Base-by-base conservation (phyloP, 345 rosid genomes). In the Garcia nutans region DNA sequence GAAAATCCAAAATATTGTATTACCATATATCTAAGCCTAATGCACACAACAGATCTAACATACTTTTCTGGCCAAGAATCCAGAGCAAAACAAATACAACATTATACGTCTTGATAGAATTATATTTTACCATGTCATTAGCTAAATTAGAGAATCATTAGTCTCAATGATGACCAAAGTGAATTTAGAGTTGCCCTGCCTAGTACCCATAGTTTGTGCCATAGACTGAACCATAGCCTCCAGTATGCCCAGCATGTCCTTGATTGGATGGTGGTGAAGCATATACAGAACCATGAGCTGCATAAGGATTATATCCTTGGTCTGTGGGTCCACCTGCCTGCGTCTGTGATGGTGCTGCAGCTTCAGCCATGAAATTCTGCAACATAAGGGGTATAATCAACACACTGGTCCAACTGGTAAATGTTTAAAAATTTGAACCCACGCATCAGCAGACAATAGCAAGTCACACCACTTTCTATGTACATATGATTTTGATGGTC, bases 311-410 rank as follows among this genome's bases (percentile, higher is more conserved):
- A 82, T 93, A 96, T 12, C 90, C 94, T 86, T 91, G 99, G 76
- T 93, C 98, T 42, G 91, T 73, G 16, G 86, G 70, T 7, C 88
- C 92, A 47, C 84, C 86, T 1, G 88, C 50, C 73, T 84, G 97
- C 23, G 85, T 52, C 77, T 88, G 97, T 47, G 88, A 66, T 3
- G 90, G 85, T 28, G 85, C 93, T 61, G 86, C 97, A 33, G 97
- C 97, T 80, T 96, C 99, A 41, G 97, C 94, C 95, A 96, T 92
- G 84, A 91, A 96, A 84, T 93, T 96, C 99, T 96, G 93, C 89
- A 86, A 68, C 15, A 49, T n/a, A 61, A 66, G 42, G 5, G 41
- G 31, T 37, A 63, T 16, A 60, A 63, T 65, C 71, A 79, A 70
- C 42, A 71, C 7, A 3, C 52, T 68, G 76, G 69, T 23, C 72